phyloP scores from a whole-genome alignment of 2,329 filamentous ascomycete species.

The Exophiala dermatitidis region DNA sequence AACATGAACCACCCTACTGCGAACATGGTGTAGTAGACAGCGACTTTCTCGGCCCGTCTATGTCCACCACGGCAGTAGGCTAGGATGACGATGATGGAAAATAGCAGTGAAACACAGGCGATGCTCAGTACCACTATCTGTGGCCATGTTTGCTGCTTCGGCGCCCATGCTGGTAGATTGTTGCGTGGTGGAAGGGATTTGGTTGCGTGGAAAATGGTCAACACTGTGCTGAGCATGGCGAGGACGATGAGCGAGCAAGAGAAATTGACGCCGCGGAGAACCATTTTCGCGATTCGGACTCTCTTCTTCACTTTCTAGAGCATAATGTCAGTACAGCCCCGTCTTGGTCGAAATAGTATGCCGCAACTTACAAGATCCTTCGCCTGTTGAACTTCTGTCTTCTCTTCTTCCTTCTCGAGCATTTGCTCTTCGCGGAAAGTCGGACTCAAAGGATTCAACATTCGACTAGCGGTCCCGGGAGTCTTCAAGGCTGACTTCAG shows the following conservation, averaged over 20 bases:
- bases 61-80: conserved; percentile 88
- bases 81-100: conserved; percentile 72
- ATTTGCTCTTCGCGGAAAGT: conserved; percentile 84
- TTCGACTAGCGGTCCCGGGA: conserved; percentile 70
- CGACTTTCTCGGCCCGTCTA: conserved; percentile 79
- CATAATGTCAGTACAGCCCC: background rate
- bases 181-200: conserved; percentile 66
- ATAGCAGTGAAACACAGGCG: conserved; percentile 69
- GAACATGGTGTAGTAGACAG: conserved; percentile 92
- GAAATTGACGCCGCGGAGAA: conserved; percentile 93
- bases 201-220: conserved; percentile 88
- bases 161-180: conserved; percentile 76
- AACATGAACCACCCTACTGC: conserved; percentile 89
- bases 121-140: conserved; percentile 76
- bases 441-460: conserved; percentile 75
- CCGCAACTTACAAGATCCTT: conserved; percentile 68
- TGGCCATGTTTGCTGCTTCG: conserved; percentile 74
- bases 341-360: background rate
- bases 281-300: conserved; percentile 86
- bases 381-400: conserved; percentile 78
- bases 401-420: conserved; percentile 73
- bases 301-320: conserved; percentile 80
- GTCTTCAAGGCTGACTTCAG: conserved; percentile 86
- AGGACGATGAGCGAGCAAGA: conserved; percentile 93
- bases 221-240: conserved; percentile 78